Conservation (phyloP, 768 basidiomycete genomes). For the Agrocybe praecox region DNA sequence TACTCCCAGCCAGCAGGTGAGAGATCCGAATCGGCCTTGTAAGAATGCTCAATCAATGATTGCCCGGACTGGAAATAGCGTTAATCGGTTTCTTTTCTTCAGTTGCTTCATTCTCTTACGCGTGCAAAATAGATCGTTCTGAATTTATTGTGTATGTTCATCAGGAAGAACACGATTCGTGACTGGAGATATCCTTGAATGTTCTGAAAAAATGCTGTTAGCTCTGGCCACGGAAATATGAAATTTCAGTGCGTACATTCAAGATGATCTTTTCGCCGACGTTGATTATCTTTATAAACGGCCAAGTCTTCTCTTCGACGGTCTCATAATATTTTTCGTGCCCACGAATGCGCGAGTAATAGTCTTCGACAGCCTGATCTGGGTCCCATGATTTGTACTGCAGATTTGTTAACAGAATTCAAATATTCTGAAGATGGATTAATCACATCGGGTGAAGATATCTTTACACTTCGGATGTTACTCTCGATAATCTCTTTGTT, state of each 20-base stretch:
- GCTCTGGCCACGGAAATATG: neutral
- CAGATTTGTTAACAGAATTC: constrained; percentile 1
- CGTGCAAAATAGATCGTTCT: constrained; percentile 96
- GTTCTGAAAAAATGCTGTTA: constrained; percentile 43
- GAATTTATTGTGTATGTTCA: constrained; percentile 97
- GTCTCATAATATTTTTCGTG: constrained; percentile 91
- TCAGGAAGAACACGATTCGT: constrained; percentile 96
- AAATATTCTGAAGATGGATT: neutral
- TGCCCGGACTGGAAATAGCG: constrained; percentile 78
- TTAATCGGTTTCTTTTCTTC: neutral
- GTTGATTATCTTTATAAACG: constrained; percentile 93
- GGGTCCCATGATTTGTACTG: constrained; percentile 95
- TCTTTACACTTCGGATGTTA: constrained; percentile 96
- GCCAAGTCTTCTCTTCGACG: constrained; percentile 88
- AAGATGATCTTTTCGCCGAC: constrained; percentile 96
- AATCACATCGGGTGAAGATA: constrained; percentile 92
- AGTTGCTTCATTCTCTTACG: constrained; percentile 50
- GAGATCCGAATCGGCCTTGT: constrained; percentile 97
- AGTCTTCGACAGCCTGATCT: constrained; percentile 89
- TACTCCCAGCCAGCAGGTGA: constrained; percentile 97
- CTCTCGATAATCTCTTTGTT: constrained; percentile 90
- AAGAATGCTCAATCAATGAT: constrained; percentile 97
- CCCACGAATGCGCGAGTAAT: constrained; percentile 84
- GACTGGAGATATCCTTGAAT: constrained; percentile 94
- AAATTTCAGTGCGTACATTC: constrained; percentile 58